A percentile compares a stretch with the other conserved stretches of the same genome.
Evolutionary conservation across 83 land plant genomes (phyloP).

Genomic region (Picea abies): DNA sequence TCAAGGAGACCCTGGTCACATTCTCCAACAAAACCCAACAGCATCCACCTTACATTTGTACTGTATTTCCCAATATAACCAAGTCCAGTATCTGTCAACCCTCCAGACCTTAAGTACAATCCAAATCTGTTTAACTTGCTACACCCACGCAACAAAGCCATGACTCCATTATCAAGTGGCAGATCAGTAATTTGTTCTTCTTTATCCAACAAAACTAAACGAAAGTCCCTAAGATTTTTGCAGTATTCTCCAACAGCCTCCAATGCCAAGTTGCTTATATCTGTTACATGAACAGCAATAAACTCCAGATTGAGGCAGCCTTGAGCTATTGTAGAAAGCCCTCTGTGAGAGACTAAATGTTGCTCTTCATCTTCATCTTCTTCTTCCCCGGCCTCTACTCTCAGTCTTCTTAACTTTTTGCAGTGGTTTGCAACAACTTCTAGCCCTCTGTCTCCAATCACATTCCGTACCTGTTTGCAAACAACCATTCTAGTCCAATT

Average conservation of each 20-base stretch:
- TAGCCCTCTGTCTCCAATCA: conserved; percentile 48
- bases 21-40: conserved; percentile 23
- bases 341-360: conserved; percentile 26
- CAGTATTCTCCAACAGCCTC: conserved; percentile 30
- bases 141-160: conserved; percentile 35
- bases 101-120: conserved; percentile 39
- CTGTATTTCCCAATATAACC: conserved; percentile 37
- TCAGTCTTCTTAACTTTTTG: neutral
- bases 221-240: conserved; percentile 38
- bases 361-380: conserved; percentile 21
- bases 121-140: conserved; percentile 27
- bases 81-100: conserved; percentile 37
- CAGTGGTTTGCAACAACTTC: conserved; percentile 10
- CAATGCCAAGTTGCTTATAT: conserved; percentile 41
- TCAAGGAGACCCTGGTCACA: conserved; percentile 31
- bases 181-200: conserved; percentile 24
- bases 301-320: conserved; percentile 36
- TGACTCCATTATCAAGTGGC: conserved; percentile 46
- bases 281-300: conserved; percentile 45
- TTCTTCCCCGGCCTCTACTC: conserved; percentile 35
- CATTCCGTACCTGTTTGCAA: conserved; percentile 32
- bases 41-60: conserved; percentile 20
- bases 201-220: conserved; percentile 35
- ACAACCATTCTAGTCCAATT: neutral
- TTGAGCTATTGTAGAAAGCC: conserved; percentile 23